Evolutionary conservation across 2,329 filamentous ascomycete genomes (phyloP).

Genomic region (Pezicula carpinea): DNA sequence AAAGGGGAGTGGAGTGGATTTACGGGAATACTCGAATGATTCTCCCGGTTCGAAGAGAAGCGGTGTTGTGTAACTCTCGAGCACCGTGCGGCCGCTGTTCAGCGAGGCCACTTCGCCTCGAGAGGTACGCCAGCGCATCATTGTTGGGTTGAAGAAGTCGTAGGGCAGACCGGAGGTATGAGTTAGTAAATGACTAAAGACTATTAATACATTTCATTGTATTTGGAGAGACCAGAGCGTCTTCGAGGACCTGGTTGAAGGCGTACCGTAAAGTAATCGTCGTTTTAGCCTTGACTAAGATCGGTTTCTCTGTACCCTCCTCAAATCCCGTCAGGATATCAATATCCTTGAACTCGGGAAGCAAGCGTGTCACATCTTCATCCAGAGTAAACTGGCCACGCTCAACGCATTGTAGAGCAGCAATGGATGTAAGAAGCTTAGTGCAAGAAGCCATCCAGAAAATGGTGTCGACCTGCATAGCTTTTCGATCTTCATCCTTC

Average conservation of each 20-base stretch:
- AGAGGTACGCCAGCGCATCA: constrained; percentile 11
- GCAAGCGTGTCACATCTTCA: not conserved
- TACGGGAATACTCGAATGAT: constrained; percentile 48
- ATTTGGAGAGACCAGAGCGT: not conserved
- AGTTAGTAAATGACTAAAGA: constrained; percentile 19
- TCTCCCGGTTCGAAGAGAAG: constrained; percentile 61
- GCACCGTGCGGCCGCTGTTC: not conserved
- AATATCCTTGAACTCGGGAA: constrained; percentile 19
- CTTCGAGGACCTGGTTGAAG: too few relatives aligned
- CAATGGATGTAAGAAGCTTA: constrained; percentile 30
- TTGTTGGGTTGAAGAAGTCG: constrained; percentile 14
- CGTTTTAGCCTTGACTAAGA: constrained; percentile 16
- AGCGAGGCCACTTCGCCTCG: not conserved
- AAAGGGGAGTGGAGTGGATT: not conserved
- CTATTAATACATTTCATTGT: not conserved
- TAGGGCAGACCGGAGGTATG: constrained; percentile 23
- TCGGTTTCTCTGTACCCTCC: constrained; percentile 12
- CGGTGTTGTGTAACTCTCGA: constrained; percentile 30
- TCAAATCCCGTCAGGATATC: constrained; percentile 24
- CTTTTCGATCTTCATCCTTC: not conserved
- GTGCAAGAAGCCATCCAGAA: constrained; percentile 58
- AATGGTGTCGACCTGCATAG: constrained; percentile 44
- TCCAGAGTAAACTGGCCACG: constrained; percentile 40
- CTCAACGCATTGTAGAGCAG: constrained; percentile 49
- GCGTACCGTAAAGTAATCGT: constrained; percentile 25